Conservation (phyloP, 768 basidiomycete species). For the Boletus vinaceobasis region DNA sequence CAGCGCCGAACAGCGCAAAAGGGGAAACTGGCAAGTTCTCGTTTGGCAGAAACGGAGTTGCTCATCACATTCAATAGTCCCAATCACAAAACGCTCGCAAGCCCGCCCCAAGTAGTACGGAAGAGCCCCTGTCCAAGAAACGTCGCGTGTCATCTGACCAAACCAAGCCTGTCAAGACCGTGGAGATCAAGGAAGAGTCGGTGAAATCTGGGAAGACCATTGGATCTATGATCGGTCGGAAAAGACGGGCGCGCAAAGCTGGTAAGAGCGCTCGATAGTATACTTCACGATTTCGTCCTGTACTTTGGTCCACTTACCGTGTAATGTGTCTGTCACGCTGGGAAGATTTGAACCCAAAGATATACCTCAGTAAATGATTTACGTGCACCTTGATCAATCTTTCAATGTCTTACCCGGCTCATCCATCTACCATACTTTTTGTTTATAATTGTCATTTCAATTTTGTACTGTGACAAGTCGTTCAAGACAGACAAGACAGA, state of each 20-base stretch:
- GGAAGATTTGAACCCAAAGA: neutral
- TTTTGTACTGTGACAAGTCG: too few species aligned
- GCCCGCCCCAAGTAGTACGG: constrained; percentile 5
- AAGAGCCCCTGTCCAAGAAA: constrained; percentile 42
- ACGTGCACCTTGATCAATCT: too few species aligned
- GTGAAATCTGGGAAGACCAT: constrained; percentile 40
- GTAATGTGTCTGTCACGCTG: neutral
- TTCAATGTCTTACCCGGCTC: too few species aligned
- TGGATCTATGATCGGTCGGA: constrained; percentile 76
- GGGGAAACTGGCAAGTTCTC: constrained; percentile 29
- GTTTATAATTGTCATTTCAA: too few species aligned
- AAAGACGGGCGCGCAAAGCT: constrained; percentile 65
- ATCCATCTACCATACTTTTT: too few species aligned
- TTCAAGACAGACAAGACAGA: too few species aligned
- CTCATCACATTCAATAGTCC: constrained; percentile 2
- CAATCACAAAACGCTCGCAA: constrained; percentile 3
- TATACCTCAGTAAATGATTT: too few species aligned
- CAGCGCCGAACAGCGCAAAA: constrained; percentile 63
- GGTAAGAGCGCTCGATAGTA: constrained; percentile 20
- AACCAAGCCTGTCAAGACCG: constrained; percentile 26
- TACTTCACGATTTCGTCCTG: neutral
- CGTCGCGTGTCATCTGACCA: constrained; percentile 30
- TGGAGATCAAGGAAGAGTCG: constrained; percentile 14
- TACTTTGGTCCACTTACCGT: neutral
- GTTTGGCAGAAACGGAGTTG: neutral